phyloP scores from a whole-genome alignment of 2,329 filamentous ascomycete genomes.

The Penicillium sp. region DNA sequence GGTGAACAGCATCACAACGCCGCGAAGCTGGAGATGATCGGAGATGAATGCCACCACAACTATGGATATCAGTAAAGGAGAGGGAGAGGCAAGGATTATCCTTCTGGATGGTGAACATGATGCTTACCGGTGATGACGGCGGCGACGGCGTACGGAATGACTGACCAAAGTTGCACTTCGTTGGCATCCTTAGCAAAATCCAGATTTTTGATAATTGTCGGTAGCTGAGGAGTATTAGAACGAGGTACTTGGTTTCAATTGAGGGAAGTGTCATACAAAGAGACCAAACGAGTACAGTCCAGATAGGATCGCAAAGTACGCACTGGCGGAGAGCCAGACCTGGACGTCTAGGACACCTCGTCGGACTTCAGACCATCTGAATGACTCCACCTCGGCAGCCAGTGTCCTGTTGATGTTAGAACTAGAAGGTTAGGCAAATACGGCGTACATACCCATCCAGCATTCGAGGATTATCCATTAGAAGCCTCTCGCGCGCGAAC shows the following conservation, averaged over 20 bases:
- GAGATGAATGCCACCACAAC: constrained; percentile 53
- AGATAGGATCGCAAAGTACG: constrained; percentile 59
- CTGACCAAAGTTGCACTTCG: constrained; percentile 61
- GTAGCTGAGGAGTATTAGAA: constrained; percentile 44
- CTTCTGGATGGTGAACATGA: not conserved
- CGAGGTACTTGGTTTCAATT: not conserved
- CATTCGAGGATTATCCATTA: constrained; percentile 35
- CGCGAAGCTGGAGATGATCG: constrained; percentile 59
- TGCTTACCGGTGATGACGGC: constrained; percentile 52
- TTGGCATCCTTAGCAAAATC: constrained; percentile 55
- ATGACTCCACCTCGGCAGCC: constrained; percentile 44
- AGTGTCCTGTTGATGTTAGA: constrained; percentile 18
- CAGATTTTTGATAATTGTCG: constrained; percentile 62
- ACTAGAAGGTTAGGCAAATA: too few species aligned
- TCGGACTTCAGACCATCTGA: constrained; percentile 61
- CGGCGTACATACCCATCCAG: constrained; percentile 23
- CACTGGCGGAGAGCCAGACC: constrained; percentile 61
- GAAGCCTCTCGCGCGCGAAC: constrained; percentile 49
- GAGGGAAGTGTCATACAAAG: constrained; percentile 48
- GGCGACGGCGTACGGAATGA: constrained; percentile 63
- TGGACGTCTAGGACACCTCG: constrained; percentile 61
- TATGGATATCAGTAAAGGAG: constrained; percentile 9
- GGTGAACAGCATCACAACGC: constrained; percentile 61
- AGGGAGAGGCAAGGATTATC: not conserved
- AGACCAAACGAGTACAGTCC: constrained; percentile 64